Base-by-base conservation (phyloP, 805 yeast genomes). In the Candida germanica region DNA sequence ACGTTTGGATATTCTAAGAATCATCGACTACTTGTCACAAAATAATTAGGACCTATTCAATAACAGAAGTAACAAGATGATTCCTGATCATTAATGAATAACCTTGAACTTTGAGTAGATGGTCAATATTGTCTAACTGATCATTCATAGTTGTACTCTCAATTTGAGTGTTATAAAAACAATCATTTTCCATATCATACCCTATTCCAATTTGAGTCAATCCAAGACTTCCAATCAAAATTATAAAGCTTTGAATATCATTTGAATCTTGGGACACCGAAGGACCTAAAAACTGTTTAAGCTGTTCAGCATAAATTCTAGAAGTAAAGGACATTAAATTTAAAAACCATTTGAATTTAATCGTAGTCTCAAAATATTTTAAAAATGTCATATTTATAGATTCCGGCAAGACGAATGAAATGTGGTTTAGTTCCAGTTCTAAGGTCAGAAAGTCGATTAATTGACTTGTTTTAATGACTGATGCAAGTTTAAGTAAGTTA, bases 1-100 rank as follows among this genome's bases (percentile, higher is more conserved):
- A 0, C 56, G 82, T 21, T 53, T 71, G 7, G 70, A 65, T 46
- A 59, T 64, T 37, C 47, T 65, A 38, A 47, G 48, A 19, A 43
- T 59, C 29, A 44, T 60, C 4, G 35, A 46, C 17, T 37, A 21
- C 12, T 29, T 44, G 17, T 14, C 10, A 26, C n/a, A 7, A 26
- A 17, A n/a, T 31, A 4, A 25, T 25, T n/a, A 5, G 14, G 12
- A 25, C 6, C n/a, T n/a, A 12, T 6, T 25, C 27, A 25, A 11
- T 25, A 10, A 37, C 35, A 9, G 31, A 26, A 26, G 35, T 36
- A 3, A 44, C 37, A 5, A 44, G 22, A 4, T 38, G 40, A 26
- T 37, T 37, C 29, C 34, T 41, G 1, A 44, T n/a, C n/a, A 32
- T 22, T 24, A 36, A 31, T 4, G 39, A 28, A 12, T 29, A 25